Conservation (phyloP, 2,329 filamentous ascomycete genomes). For the Aspergillus awamori region DNA sequence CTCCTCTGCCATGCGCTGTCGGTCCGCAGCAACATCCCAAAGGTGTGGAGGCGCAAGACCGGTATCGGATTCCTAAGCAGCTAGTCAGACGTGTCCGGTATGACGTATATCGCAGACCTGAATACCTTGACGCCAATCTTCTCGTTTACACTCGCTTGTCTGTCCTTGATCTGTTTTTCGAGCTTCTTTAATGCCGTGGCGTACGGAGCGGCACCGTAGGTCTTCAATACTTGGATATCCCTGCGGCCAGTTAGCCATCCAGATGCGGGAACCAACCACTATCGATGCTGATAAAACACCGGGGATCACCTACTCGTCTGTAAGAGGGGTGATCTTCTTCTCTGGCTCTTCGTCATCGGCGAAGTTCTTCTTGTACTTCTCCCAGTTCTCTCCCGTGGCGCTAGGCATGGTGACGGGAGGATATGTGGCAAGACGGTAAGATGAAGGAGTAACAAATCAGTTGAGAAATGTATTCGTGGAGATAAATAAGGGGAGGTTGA, state of each 20-base stretch:
- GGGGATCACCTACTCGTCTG: slow-evolving; percentile 77
- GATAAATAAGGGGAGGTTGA: slow-evolving; percentile 2
- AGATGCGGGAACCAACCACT: not conserved
- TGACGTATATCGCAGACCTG: slow-evolving; percentile 5
- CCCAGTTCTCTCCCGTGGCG: slow-evolving; percentile 92
- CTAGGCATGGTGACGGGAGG: slow-evolving; percentile 76
- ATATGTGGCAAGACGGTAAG: slow-evolving; percentile 31
- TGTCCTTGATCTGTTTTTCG: slow-evolving; percentile 99
- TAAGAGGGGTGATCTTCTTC: slow-evolving; percentile 98
- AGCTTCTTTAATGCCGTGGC: slow-evolving; percentile 92
- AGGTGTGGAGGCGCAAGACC: slow-evolving; percentile 97
- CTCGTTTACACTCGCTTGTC: slow-evolving; percentile 96
- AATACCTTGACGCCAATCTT: slow-evolving; percentile 74
- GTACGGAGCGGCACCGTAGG: slow-evolving; percentile 95
- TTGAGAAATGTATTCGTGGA: slow-evolving; percentile 7
- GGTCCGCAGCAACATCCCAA: slow-evolving; percentile 97
- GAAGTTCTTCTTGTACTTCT: slow-evolving; percentile 98
- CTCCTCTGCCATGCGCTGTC: slow-evolving; percentile 98
- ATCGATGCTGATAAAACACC: not conserved
- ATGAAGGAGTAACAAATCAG: slow-evolving; percentile 3
- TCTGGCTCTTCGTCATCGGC: slow-evolving; percentile 96
- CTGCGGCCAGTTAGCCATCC: slow-evolving; percentile 56
- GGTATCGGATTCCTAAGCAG: slow-evolving; percentile 85
- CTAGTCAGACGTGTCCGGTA: slow-evolving; percentile 25
- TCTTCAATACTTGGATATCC: slow-evolving; percentile 99